Evolutionary conservation across 345 rosid genomes (phyloP).

Genomic region (Passiflora organensis): DNA sequence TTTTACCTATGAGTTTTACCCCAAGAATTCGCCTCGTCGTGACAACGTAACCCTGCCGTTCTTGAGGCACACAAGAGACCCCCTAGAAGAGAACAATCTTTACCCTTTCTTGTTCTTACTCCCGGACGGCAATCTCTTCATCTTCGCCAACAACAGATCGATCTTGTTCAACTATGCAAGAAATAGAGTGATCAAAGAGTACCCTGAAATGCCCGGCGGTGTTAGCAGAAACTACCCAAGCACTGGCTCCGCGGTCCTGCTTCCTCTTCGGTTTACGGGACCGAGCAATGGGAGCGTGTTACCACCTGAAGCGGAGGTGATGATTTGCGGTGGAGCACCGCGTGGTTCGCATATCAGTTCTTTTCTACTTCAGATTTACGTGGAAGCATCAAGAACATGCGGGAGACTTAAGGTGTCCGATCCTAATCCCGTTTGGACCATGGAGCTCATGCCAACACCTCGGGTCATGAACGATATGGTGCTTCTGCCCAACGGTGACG

Average conservation of each 20-base stretch:
- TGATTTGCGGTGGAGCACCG: constrained; percentile 77
- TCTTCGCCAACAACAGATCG: constrained; percentile 69
- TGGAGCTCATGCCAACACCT: constrained; percentile 78
- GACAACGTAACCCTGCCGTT: constrained; percentile 24
- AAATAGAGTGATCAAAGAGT: constrained; percentile 47
- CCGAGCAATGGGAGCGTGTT: constrained; percentile 17
- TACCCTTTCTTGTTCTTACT: constrained; percentile 73
- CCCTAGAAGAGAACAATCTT: constrained; percentile 65
- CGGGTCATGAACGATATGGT: constrained; percentile 76
- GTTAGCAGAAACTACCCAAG: constrained; percentile 69
- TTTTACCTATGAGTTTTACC: constrained; percentile 22
- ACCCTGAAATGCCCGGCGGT: constrained; percentile 55
- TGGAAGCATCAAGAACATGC: constrained; percentile 60
- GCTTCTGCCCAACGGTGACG: constrained; percentile 52
- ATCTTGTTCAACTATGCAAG: constrained; percentile 45
- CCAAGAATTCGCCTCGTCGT: background rate
- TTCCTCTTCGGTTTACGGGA: constrained; percentile 46
- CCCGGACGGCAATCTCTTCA: constrained; percentile 71
- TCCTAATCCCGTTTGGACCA: constrained; percentile 54
- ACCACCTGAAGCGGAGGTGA: constrained; percentile 49
- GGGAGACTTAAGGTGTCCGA: constrained; percentile 64
- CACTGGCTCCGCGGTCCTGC: constrained; percentile 79
- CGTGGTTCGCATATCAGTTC: constrained; percentile 46
- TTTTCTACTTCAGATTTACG: constrained; percentile 28
- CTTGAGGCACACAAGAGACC: constrained; percentile 63